Percentiles rank a stretch among this genome's conserved stretches.
phyloP scores from a whole-genome alignment of 768 basidiomycete species.

The Leucogyrophana mollusca region DNA sequence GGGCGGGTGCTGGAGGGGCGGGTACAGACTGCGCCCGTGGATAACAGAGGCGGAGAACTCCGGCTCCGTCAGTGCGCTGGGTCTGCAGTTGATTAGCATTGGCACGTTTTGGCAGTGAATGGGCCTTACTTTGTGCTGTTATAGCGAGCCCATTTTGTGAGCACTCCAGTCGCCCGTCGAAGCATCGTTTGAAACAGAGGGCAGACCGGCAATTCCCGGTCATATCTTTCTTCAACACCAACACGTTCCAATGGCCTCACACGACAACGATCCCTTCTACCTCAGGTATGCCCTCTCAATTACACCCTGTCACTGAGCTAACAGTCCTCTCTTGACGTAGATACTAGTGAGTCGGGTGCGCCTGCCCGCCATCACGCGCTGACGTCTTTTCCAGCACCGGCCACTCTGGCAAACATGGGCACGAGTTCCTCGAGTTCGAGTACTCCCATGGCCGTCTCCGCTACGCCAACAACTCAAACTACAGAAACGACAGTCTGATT shows the following conservation, averaged over 20 bases:
- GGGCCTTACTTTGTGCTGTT: no score
- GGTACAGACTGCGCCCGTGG: conserved; percentile 58
- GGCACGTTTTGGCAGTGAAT: no score
- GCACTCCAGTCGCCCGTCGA: no score
- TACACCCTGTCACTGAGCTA: conserved; percentile 12
- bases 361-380: conserved; percentile 3
- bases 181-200: no score
- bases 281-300: conserved; percentile 51
- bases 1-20: conserved; percentile 54
- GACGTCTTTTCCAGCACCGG: conserved; percentile 51
- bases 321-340: conserved; percentile 23
- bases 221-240: no score
- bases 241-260: conserved; percentile 5
- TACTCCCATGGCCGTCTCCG: conserved; percentile 95
- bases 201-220: conserved; percentile 2
- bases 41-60: conserved; percentile 52
- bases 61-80: conserved; percentile 38
- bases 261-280: conserved; percentile 79
- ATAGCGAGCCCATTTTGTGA: no score
- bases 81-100: no score
- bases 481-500: conserved; percentile 95
- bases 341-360: conserved; percentile 46
- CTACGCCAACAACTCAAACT: conserved; percentile 99
- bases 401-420: conserved; percentile 97
- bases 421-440: conserved; percentile 98